These are phyloP conservation scores for Wickerhamomyces strasburgensis DNA, from an alignment of 805 yeast genomes.

Conservation along the genomic window DNA sequence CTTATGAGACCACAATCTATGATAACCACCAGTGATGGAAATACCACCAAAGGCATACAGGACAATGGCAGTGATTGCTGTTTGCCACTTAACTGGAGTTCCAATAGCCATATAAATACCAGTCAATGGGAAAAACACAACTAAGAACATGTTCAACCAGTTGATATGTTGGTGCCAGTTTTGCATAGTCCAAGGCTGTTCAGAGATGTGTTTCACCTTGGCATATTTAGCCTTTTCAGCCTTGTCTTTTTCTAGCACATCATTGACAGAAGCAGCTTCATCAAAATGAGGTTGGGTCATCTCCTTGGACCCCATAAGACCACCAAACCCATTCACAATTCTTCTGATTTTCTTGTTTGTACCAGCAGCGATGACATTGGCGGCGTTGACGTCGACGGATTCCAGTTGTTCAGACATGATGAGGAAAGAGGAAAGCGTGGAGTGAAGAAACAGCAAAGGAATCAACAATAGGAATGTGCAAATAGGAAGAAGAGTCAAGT, in stretches of 20 bases:
- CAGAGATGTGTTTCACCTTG: slow-evolving; percentile 55
- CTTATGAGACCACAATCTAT: slow-evolving; percentile 74
- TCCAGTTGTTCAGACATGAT: slow-evolving; percentile 10
- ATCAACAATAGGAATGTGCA: no score
- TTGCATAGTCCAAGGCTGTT: slow-evolving; percentile 67
- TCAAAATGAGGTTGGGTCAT: slow-evolving; percentile 66
- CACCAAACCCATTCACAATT: slow-evolving; percentile 77
- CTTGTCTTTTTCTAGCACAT: slow-evolving; percentile 40
- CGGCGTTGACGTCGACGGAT: slow-evolving; percentile 56
- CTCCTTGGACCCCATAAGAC: slow-evolving; percentile 75
- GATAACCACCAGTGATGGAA: slow-evolving; percentile 83
- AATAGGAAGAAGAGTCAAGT: no score
- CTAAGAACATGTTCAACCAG: slow-evolving; percentile 70
- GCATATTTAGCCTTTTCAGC: slow-evolving; percentile 36
- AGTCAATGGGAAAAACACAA: slow-evolving; percentile 50
- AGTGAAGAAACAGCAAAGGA: no score
- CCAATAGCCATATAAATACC: slow-evolving; percentile 44
- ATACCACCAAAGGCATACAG: slow-evolving; percentile 60
- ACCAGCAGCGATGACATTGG: slow-evolving; percentile 80
- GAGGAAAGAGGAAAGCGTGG: no score
- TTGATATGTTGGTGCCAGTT: slow-evolving; percentile 76
- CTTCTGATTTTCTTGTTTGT: slow-evolving; percentile 64
- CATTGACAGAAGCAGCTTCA: slow-evolving; percentile 44
- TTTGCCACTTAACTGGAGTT: slow-evolving; percentile 40
- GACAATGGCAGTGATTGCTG: slow-evolving; percentile 31